Evolutionary conservation across 805 yeast species (phyloP), one percentile per base, ranked within the genome.

Genomic region (Suhomyces vadensis): DNA sequence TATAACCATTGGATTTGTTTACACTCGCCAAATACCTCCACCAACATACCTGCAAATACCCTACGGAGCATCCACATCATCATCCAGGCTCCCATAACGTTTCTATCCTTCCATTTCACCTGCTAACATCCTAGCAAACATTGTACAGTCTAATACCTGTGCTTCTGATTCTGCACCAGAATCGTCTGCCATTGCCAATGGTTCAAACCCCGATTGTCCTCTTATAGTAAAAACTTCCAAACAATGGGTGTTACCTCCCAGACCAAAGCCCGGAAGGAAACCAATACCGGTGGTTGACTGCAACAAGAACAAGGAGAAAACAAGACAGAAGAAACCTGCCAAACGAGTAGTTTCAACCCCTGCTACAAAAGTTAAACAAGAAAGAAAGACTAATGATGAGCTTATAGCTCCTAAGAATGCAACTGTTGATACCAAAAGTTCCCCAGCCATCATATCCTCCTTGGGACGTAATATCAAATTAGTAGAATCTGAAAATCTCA

Each of bases 161-260:
- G 35, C 31, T 21, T 25, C 41, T 20, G 14, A 23, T 10, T 16
- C 37, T 33, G 22, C 9, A 35, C 16, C 14, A n/a, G n/a, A n/a
- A n/a, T n/a, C 33, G 8, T 19, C 38, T 7, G 21, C n/a, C 17
- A 24, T 25, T n/a, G 37, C 42, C 37, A 35, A 29, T 16, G 35
- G 41, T 17, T 26, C 41, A 8, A 27, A 31, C 25, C 31, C 41
- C 11, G 31, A 27, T n/a, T 43, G 38, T 17, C 48, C 48, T 8
- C 38, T 42, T 22, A 44, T 39, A 44, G 62, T 57, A 42, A 79
- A 74, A 53, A 83, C 92, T 1, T 83, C 90, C 41, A 84, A 84
- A 57, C 82, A 81, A 57, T 88, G 94, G 91, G 90, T 85, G 6
- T 67, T 86, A 23, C 95, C 95, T 2, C 95, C 95, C 8, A 72